Evolutionary conservation across 192 early-diverging fungal species (phyloP), one percentile per base, ranked within the genome.

Genomic region (Backusella mclennaniae): DNA sequence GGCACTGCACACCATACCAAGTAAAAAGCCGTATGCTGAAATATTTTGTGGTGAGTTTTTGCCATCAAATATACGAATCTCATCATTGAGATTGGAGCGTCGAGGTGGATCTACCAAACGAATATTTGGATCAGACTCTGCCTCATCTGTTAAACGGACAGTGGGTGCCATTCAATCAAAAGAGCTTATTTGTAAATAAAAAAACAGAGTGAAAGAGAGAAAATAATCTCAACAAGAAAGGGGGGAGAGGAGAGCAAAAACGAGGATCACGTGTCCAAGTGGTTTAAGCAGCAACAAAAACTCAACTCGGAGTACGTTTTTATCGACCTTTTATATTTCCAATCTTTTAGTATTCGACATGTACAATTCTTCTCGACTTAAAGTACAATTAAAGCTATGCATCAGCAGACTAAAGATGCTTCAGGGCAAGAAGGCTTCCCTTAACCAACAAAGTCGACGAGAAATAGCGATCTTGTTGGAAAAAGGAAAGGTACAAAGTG

Each of bases 321-420:
- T 33, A 33, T 33, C 31, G 31, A 31, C 1, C 0, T 26, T 38
- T 71, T 66, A 1, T 71, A 11, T 77, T n/a, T 67, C 42, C 14
- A 15, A 15, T 38, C 23, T 70, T 7, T 53, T 52, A 53, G 46
- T 52, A 29, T 71, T 71, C 63, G 29, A 39, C 29, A 78, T 88
- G 79, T 90, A 84, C 73, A 88, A 85, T 74, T 84, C 89, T 2
- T 82, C 85, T 12, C 84, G 89, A 46, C 87, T 93, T 71, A 95
- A 98, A 86, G 95, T 97, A 38, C 93, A 95, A 78, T 87, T 99
- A 33, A 97, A 95, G 82, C 88, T 99, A 21, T 87, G 94, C 15
- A 87, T 95, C 77, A 94, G 93, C 83, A 87, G 96, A 36, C 90
- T 99, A 14, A 94, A 93, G 84, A 89, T 97, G 74, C 86, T 96